These are phyloP conservation scores for Umbelopsis sp. DNA, from an alignment of 192 early-diverging fungal species.

Conservation along the genomic window DNA sequence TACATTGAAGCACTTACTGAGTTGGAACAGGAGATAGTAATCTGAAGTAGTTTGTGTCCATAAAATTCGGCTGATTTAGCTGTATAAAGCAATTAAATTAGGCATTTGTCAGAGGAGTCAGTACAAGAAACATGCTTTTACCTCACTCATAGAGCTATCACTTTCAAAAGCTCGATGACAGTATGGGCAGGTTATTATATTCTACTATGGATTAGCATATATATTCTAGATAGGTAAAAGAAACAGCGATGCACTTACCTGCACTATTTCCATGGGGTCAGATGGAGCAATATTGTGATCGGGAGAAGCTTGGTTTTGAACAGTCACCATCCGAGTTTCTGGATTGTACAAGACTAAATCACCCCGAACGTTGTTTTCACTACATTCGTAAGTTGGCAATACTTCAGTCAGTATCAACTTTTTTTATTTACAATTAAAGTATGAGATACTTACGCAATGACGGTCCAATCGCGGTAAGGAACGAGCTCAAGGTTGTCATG, in stretches of 20 bases:
- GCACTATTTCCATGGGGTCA: constrained; percentile 7
- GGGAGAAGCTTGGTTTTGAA: constrained; percentile 27
- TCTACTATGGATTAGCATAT: background rate
- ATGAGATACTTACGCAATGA: constrained; percentile 51
- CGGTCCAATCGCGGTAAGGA: constrained; percentile 59
- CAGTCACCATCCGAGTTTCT: constrained; percentile 53
- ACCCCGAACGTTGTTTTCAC: constrained; percentile 43
- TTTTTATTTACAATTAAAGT: background rate
- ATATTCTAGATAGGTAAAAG: background rate
- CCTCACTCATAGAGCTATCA: background rate
- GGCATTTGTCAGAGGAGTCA: background rate
- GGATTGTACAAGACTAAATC: constrained; percentile 73
- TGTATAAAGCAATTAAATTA: constrained; percentile 16
- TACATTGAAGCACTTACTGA: constrained; percentile 6
- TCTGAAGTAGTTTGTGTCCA: constrained; percentile 65
- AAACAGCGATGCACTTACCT: background rate
- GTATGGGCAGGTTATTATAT: constrained; percentile 27
- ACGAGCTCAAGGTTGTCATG: constrained; percentile 47
- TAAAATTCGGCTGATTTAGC: constrained; percentile 25
- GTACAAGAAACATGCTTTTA: background rate
- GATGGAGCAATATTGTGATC: background rate
- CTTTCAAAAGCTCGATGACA: constrained; percentile 45
- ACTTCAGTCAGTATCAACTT: background rate
- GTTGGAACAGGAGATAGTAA: constrained; percentile 49
- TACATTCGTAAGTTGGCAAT: constrained; percentile 14